A percentile compares a stretch with the other conserved stretches of the same genome.
phyloP scores from a whole-genome alignment of 768 basidiomycete species.

The Panaeolus cyanescens region DNA sequence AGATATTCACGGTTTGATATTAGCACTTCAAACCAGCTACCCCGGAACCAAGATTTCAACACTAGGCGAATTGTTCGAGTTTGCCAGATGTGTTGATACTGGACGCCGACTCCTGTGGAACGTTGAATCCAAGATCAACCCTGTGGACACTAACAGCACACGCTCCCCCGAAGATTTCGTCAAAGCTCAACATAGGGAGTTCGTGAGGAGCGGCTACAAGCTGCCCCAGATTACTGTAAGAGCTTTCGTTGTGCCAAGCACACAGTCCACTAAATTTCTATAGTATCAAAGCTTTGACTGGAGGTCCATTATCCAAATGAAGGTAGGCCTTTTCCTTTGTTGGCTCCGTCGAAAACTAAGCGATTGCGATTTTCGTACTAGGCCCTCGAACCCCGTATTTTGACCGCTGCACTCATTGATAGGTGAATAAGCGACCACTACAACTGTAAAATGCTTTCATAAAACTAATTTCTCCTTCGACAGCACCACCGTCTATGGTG shows the following conservation, averaged over 20 bases:
- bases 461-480: not conserved
- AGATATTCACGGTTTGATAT: not conserved
- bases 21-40: constrained; percentile 66
- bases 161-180: constrained; percentile 62
- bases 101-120: constrained; percentile 66
- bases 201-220: constrained; percentile 61
- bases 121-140: constrained; percentile 77
- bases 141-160: constrained; percentile 54
- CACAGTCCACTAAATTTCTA: not conserved
- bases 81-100: constrained; percentile 73
- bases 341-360: not conserved
- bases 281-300: constrained; percentile 86
- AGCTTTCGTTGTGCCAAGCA: not conserved
- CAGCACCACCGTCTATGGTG: constrained; percentile 41
- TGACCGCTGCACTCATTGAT: constrained; percentile 66
- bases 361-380: constrained; percentile 19
- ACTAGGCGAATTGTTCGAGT: constrained; percentile 71
- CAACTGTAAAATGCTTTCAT: not conserved
- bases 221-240: constrained; percentile 61
- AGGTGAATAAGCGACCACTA: too few relatives aligned
- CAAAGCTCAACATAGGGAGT: constrained; percentile 56
- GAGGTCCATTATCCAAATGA: constrained; percentile 75
- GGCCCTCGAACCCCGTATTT: constrained; percentile 56
- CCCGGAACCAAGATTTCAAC: constrained; percentile 75
- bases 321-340: constrained; percentile 35